Evolutionary conservation across 2,329 filamentous ascomycete species (phyloP).

Genomic region (Fusarium buharicum): DNA sequence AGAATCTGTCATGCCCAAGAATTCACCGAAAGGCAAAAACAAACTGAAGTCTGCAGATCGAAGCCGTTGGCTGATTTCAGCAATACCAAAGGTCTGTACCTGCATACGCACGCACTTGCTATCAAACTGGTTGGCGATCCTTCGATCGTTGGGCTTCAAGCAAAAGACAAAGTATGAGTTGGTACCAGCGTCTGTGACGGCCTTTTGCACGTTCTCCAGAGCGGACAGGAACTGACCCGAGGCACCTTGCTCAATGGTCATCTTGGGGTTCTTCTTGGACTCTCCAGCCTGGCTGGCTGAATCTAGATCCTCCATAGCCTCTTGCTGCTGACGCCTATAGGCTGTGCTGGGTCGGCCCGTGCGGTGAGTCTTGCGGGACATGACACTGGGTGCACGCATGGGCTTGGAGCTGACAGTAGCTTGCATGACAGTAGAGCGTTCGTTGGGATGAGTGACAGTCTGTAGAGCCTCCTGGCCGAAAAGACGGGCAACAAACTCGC

Average conservation of each 20-base stretch:
- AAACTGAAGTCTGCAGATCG: conserved; percentile 94
- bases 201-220: conserved; percentile 90
- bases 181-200: conserved; percentile 80
- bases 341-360: conserved; percentile 48
- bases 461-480: conserved; percentile 97
- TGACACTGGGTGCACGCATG: conserved; percentile 90
- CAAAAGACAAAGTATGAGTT: conserved; percentile 98
- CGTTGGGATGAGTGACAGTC: conserved; percentile 91
- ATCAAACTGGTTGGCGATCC: conserved; percentile 98
- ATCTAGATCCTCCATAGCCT: conserved; percentile 60
- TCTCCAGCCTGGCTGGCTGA: conserved; percentile 61
- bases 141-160: conserved; percentile 93
- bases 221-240: conserved; percentile 92
- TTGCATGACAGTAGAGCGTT: conserved; percentile 91
- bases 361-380: conserved; percentile 75
- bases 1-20: conserved; percentile 85
- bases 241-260: conserved; percentile 79
- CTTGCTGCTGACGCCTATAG: conserved; percentile 53
- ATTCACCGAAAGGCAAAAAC: conserved; percentile 95
- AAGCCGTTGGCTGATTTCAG: conserved; percentile 93
- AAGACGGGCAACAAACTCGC: conserved; percentile 85
- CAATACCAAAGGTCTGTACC: conserved; percentile 94
- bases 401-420: conserved; percentile 97
- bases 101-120: conserved; percentile 97
- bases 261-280: conserved; percentile 55